phyloP scores from a whole-genome alignment of 1,139 yeast species.

The Yamadazyma buinensis region DNA sequence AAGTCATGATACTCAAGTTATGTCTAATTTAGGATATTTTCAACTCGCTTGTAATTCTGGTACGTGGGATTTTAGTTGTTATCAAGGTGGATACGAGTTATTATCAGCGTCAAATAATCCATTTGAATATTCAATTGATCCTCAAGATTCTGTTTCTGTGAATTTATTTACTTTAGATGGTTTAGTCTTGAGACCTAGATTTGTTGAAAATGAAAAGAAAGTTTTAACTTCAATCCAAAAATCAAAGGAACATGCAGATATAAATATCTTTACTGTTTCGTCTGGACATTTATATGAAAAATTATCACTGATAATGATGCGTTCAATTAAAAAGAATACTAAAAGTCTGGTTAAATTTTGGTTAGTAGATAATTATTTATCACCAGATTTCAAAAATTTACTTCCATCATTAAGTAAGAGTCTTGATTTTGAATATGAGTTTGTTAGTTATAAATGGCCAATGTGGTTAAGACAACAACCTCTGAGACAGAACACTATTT shows the following conservation, averaged over 20 bases:
- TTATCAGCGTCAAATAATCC: conserved; percentile 30
- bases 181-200: conserved; percentile 37
- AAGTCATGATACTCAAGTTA: conserved; percentile 53
- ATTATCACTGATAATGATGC: conserved; percentile 70
- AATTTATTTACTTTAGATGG: conserved; percentile 46
- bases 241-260: conserved; percentile 45
- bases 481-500: conserved; percentile 72
- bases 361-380: conserved; percentile 77
- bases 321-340: conserved; percentile 70
- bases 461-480: conserved; percentile 76
- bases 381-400: conserved; percentile 60
- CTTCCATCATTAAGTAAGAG: conserved; percentile 61
- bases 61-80: conserved; percentile 41
- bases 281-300: conserved; percentile 78
- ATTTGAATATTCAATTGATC: conserved; percentile 22
- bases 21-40: conserved; percentile 74
- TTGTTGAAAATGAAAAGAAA: conserved; percentile 1
- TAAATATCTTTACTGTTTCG: conserved; percentile 82
- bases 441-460: conserved; percentile 89
- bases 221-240: neutral
- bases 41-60: conserved; percentile 75
- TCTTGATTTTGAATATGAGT: conserved; percentile 62
- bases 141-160: conserved; percentile 17
- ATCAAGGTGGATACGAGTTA: conserved; percentile 33
- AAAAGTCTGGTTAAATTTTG: conserved; percentile 72